These are phyloP conservation scores for Gautieria morchelliformis DNA, from an alignment of 768 basidiomycete species.

Conservation along the genomic window DNA sequence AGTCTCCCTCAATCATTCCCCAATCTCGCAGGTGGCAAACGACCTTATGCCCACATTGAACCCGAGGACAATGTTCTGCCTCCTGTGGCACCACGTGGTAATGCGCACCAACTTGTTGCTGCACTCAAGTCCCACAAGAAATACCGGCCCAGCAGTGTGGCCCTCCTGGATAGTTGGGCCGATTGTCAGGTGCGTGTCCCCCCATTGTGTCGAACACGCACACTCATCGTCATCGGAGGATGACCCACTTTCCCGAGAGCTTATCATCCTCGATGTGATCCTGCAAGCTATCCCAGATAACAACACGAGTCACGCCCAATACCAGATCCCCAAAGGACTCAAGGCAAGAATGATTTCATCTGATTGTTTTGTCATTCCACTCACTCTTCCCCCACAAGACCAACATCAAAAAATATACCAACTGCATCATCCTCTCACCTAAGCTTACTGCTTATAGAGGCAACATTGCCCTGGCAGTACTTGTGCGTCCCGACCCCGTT, in stretches of 20 bases:
- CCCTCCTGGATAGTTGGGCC: not conserved
- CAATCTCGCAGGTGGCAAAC: not conserved
- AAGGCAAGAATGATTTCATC: too few relatives aligned
- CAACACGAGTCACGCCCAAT: too few relatives aligned
- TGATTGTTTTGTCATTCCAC: too few relatives aligned
- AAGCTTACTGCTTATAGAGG: too few relatives aligned
- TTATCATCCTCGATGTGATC: not conserved
- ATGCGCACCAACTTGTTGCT: not conserved
- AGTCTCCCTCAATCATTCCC: not conserved
- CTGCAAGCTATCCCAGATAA: too few relatives aligned
- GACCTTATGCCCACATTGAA: not conserved
- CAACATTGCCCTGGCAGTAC: too few relatives aligned
- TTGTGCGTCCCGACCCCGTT: too few relatives aligned
- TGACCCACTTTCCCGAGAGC: not conserved
- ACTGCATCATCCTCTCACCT: too few relatives aligned
- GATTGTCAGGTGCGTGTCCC: not conserved
- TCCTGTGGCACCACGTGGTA: not conserved
- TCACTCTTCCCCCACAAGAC: too few relatives aligned
- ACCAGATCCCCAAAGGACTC: too few relatives aligned
- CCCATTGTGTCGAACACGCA: not conserved
- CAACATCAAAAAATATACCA: too few relatives aligned
- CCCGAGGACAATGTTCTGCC: not conserved
- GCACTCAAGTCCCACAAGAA: not conserved
- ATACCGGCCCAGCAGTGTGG: not conserved
- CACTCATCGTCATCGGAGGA: not conserved